Conservation (phyloP, 441 rosid species). For the Populus hybrid region DNA sequence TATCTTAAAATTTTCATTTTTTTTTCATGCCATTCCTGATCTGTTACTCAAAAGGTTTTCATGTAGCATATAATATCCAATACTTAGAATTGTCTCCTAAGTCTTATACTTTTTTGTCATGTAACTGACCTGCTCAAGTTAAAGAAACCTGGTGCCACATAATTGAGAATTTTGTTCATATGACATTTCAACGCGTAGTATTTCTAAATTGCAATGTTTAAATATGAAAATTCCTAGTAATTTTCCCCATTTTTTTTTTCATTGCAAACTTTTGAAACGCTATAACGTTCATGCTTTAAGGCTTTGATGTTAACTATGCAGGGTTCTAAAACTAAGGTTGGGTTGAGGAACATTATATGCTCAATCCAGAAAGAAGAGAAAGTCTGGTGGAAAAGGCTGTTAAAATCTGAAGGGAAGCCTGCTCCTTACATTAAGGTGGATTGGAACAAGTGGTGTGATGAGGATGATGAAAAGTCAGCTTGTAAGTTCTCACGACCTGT, state of each 20-base stretch:
- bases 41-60: not conserved
- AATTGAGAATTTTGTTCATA: not conserved
- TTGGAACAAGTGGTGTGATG: constrained; percentile 98
- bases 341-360: constrained; percentile 83
- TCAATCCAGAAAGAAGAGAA: constrained; percentile 75
- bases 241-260: not conserved
- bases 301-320: constrained; percentile 27
- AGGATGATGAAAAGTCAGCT: constrained; percentile 67
- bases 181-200: not conserved
- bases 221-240: not conserved
- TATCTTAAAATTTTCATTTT: not conserved
- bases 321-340: constrained; percentile 74
- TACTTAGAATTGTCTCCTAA: not conserved
- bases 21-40: not conserved
- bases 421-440: constrained; percentile 98
- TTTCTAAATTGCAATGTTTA: not conserved
- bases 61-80: not conserved
- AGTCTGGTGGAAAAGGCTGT: constrained; percentile 89
- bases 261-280: not conserved
- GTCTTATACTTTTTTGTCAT: not conserved
- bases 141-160: not conserved
- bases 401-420: constrained; percentile 79
- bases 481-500: constrained; percentile 41
- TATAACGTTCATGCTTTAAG: not conserved
- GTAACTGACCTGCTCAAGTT: not conserved